Evolutionary conservation across 1,284 basidiomycete species (phyloP), one percentile per base, ranked within the genome.

Genomic region (Phlebopus sp.): DNA sequence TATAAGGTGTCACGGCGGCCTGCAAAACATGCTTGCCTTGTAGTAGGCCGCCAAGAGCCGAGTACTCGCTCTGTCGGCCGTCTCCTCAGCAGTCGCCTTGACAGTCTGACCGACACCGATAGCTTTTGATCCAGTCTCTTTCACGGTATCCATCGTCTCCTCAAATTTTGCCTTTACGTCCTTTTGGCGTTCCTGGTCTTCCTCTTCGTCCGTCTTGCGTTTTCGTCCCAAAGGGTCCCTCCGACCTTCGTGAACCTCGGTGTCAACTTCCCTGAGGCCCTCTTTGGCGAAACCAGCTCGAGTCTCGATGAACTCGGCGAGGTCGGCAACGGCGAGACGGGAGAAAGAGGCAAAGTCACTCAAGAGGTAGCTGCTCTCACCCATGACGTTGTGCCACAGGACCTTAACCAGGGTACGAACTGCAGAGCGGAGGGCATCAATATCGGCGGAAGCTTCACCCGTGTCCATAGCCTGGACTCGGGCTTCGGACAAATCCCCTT

Each of bases 281-380:
- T 77, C 67, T 48, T 83, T 83, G 0, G 78, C 72, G 2, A 58
- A 53, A 2, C 69, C 67, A 0, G 82, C 84, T 46, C 71, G 70
- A 0, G 60, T 54, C 53, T 84, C 76, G 18, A 86, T 51, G 13
- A 73, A 60, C 43, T 84, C 81, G 0, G 82, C 82, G 0, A 77
- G 74, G 48, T 86, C 82, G 0, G 83, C 82, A 34, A 86, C 65
- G 2, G 80, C 74, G 27, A 84, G 72, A 2, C 84, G 78, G 1
- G 73, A 55, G 56, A 86, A 79, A 15, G 82, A 84, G 3, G 80
- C 70, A 53, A 86, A 76, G 60, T 87, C 84, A 43, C 72, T 65
- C 55, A 82, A 70, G 23, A 84, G 66, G 27, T 73, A 72, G 40
- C 67, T 66, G 21, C 77, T 75, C 57, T 84, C 82, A 2, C 74